phyloP scores from a whole-genome alignment of 1,139 yeast genomes.

The Hansenula sp. region DNA sequence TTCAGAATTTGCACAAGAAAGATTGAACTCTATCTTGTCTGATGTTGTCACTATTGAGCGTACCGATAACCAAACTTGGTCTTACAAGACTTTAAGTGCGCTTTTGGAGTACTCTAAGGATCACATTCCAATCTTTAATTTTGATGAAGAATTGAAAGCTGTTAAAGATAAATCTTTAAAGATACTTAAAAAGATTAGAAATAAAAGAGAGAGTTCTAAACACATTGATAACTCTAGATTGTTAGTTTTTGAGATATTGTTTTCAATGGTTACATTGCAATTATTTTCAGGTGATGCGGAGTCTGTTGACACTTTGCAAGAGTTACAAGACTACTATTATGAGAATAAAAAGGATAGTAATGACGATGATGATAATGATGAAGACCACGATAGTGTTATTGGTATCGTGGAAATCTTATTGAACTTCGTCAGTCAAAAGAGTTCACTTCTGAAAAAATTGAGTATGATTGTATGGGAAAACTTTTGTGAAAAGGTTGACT shows the following conservation, averaged over 20 bases:
- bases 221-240: constrained; percentile 37
- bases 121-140: constrained; percentile 33
- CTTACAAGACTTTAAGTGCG: constrained; percentile 36
- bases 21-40: constrained; percentile 60
- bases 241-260: constrained; percentile 54
- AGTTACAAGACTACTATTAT: constrained; percentile 53
- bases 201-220: constrained; percentile 31
- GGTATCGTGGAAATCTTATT: constrained; percentile 78
- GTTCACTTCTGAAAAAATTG: constrained; percentile 65
- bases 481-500: constrained; percentile 43
- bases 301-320: constrained; percentile 70
- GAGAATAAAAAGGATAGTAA: constrained; percentile 29
- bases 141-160: constrained; percentile 50
- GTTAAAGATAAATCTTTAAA: constrained; percentile 49
- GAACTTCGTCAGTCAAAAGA: constrained; percentile 70
- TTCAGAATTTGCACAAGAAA: constrained; percentile 46
- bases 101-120: constrained; percentile 31
- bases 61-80: constrained; percentile 54
- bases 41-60: constrained; percentile 48
- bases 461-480: constrained; percentile 77
- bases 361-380: constrained; percentile 26
- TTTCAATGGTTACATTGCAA: constrained; percentile 76
- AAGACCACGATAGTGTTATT: constrained; percentile 38
- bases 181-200: constrained; percentile 43
- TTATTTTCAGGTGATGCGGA: constrained; percentile 77